A percentile compares a stretch with the other conserved stretches of the same genome.
These are phyloP conservation scores for Papilionanthe hybrid DNA, from an alignment of 116 monocot species.

Conservation along the genomic window DNA sequence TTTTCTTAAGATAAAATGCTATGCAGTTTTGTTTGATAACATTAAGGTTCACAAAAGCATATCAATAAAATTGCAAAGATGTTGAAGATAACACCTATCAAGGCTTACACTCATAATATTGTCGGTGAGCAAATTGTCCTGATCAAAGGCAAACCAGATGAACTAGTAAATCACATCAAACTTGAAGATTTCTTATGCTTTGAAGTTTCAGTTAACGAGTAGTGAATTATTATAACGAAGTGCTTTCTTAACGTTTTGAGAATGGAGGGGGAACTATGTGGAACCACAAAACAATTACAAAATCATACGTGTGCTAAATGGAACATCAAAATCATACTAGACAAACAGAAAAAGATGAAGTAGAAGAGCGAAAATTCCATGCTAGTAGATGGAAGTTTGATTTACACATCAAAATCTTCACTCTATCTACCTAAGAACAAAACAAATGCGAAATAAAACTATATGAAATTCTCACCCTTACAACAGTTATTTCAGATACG, in stretches of 20 bases:
- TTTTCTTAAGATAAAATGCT: not conserved
- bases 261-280: not conserved
- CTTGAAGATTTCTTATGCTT: not conserved
- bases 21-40: not conserved
- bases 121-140: not conserved
- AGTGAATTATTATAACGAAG: not conserved
- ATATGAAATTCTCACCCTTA: constrained; percentile 45
- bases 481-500: constrained; percentile 52
- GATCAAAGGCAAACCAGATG: not conserved
- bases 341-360: not conserved
- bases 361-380: too few relatives aligned
- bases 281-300: not conserved
- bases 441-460: not conserved
- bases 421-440: too few relatives aligned
- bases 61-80: not conserved
- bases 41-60: not conserved
- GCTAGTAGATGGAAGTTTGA: too few relatives aligned
- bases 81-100: not conserved
- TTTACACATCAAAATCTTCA: too few relatives aligned
- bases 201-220: too few relatives aligned
- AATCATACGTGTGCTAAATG: not conserved
- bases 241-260: not conserved
- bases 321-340: not conserved
- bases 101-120: not conserved
- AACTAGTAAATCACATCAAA: not conserved